phyloP scores from a whole-genome alignment of 257 asterid genomes.

The Hygrophila difformis region DNA sequence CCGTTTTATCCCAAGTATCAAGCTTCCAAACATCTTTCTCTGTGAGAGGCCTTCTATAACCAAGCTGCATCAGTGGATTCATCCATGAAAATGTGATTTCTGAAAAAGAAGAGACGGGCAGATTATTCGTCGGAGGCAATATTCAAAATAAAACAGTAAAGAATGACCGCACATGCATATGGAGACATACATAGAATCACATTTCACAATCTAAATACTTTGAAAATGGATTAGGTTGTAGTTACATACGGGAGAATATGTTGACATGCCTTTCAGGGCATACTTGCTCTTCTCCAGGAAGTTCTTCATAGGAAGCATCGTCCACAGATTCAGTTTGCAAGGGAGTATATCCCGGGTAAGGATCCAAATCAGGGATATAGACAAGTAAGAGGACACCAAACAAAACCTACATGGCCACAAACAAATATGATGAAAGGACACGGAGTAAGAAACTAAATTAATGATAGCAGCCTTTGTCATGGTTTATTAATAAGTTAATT shows the following conservation, averaged over 20 bases:
- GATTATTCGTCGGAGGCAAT: neutral
- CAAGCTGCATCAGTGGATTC: slow-evolving; percentile 78
- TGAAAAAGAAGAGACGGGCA: slow-evolving; percentile 15
- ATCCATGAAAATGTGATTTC: slow-evolving; percentile 72
- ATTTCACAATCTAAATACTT: neutral
- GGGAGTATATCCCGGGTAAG: slow-evolving; percentile 78
- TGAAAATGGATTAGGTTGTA: slow-evolving; percentile 3
- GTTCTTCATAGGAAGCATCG: slow-evolving; percentile 69
- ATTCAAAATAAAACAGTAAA: slow-evolving; percentile 1
- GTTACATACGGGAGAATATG: slow-evolving; percentile 66
- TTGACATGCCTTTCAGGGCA: slow-evolving; percentile 87
- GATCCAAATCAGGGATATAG: slow-evolving; percentile 75
- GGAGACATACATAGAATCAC: slow-evolving; percentile 10
- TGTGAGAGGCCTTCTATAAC: slow-evolving; percentile 84
- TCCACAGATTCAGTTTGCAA: slow-evolving; percentile 49
- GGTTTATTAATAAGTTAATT: neutral
- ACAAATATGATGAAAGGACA: neutral
- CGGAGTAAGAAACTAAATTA: neutral
- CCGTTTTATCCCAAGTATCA: slow-evolving; percentile 90
- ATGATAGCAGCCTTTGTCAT: neutral
- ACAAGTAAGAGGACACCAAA: slow-evolving; percentile 72
- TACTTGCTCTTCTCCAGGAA: slow-evolving; percentile 73
- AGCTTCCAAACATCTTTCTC: slow-evolving; percentile 96
- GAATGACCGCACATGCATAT: neutral
- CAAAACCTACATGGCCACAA: slow-evolving; percentile 46